A percentile compares a stretch with the other conserved stretches of the same genome.
Evolutionary conservation across 1,284 basidiomycete species (phyloP).

Genomic region (Malassezia sympodialis): DNA sequence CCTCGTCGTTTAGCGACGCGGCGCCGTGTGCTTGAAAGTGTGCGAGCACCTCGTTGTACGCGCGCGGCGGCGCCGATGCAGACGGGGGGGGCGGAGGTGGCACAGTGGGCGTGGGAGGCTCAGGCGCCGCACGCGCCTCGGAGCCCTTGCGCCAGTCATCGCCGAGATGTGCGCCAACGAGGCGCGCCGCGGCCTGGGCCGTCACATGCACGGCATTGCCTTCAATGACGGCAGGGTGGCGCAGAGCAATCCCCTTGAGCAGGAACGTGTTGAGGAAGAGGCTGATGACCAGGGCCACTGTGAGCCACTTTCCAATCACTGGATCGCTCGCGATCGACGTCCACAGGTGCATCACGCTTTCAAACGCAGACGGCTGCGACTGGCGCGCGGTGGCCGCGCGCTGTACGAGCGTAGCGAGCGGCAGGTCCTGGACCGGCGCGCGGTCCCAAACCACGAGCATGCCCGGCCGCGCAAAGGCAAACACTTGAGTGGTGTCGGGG

Average conservation of each 20-base stretch:
- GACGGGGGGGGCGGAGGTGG: conserved; percentile 20
- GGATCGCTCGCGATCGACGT: conserved; percentile 89
- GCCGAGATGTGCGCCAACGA: conserved; percentile 40
- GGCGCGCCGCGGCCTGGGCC: conserved; percentile 44
- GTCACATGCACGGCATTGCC: conserved; percentile 46
- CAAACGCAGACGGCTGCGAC: conserved; percentile 53
- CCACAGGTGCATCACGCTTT: conserved; percentile 88
- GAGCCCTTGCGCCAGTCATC: conserved; percentile 1
- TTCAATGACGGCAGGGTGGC: conserved; percentile 41
- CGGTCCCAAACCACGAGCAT: background rate
- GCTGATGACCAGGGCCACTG: conserved; percentile 67
- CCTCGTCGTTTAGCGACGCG: conserved; percentile 72
- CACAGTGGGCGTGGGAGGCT: conserved; percentile 14
- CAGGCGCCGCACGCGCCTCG: background rate
- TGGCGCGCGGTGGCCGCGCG: background rate
- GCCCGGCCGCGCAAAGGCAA: conserved; percentile 1
- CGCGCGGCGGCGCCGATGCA: conserved; percentile 31
- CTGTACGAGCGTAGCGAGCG: background rate
- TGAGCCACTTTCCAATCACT: conserved; percentile 94
- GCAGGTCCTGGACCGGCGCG: background rate
- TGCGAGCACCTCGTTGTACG: conserved; percentile 69
- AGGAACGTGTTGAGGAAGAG: conserved; percentile 88
- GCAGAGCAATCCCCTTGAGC: conserved; percentile 61
- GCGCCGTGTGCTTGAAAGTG: conserved; percentile 64
- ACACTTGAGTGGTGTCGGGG: conserved; percentile 18